These are phyloP conservation scores for Oryza punctata DNA, from an alignment of 176 grass and related monocot species.

Conservation along the genomic window DNA sequence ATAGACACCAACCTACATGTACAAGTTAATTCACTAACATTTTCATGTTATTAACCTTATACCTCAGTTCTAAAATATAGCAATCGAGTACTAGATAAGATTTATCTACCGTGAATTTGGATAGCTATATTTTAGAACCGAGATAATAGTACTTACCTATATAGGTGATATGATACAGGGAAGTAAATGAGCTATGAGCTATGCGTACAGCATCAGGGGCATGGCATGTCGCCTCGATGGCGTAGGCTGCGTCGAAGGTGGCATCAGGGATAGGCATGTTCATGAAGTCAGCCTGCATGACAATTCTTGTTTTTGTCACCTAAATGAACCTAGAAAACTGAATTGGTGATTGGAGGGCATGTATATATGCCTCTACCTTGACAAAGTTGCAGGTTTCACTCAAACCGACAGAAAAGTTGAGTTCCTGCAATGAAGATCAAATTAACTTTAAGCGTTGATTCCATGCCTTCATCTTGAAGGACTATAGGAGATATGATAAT, in stretches of 20 bases:
- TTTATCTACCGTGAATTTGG: too few species aligned
- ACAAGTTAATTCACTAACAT: too few species aligned
- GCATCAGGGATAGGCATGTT: constrained; percentile 65
- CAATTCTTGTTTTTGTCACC: neutral
- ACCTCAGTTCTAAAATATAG: too few species aligned
- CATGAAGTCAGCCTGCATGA: constrained; percentile 73
- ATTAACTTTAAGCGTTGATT: neutral
- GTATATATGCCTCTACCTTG: constrained; percentile 36
- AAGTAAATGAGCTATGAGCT: neutral
- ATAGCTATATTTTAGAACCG: too few species aligned
- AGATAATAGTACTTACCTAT: too few species aligned
- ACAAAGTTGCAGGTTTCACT: constrained; percentile 56
- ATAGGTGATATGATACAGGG: too few species aligned
- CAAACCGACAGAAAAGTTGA: constrained; percentile 50
- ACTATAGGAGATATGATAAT: too few species aligned
- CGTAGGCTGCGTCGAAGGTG: constrained; percentile 59
- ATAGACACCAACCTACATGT: constrained; percentile 28
- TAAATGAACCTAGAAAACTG: neutral
- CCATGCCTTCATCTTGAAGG: neutral
- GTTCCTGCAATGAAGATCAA: constrained; percentile 39
- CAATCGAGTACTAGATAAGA: too few species aligned
- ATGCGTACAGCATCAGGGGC: constrained; percentile 53
- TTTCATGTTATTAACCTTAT: too few species aligned
- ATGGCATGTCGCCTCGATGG: constrained; percentile 68
- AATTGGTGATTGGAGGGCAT: neutral